Percentiles rank a stretch among this genome's conserved stretches.
phyloP scores from a whole-genome alignment of 2,329 filamentous ascomycete species.

The Ophiostoma sp. region DNA sequence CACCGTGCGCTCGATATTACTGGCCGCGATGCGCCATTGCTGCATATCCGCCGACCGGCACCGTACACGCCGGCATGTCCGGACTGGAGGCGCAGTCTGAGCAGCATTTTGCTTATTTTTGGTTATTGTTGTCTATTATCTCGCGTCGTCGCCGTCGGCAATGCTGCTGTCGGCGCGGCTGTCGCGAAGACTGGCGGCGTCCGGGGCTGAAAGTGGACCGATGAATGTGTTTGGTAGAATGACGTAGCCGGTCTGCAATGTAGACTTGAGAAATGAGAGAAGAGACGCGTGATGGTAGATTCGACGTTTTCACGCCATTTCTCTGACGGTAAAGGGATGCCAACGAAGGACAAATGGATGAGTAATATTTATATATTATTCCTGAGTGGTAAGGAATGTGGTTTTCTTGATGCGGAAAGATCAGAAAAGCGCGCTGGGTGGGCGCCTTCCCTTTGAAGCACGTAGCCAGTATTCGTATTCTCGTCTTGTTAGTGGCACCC shows the following conservation, averaged over 20 bases:
- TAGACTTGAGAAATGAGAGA: not conserved
- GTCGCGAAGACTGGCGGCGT: not conserved
- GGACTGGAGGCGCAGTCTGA: not conserved
- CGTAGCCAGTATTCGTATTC: not conserved
- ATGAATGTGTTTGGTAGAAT: not conserved
- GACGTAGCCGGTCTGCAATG: not conserved
- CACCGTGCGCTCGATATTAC: not conserved
- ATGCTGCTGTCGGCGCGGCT: not conserved
- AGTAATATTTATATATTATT: not conserved
- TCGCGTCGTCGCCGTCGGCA: not conserved
- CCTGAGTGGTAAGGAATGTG: not conserved
- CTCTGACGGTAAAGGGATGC: not conserved
- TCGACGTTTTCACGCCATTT: not conserved
- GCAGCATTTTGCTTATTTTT: not conserved
- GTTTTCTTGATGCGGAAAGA: not conserved
- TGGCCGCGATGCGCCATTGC: not conserved
- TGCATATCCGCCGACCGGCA: not conserved
- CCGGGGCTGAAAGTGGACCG: not conserved
- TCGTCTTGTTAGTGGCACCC: slow-evolving; percentile 5
- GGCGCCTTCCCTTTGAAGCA: not conserved
- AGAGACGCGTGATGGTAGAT: not conserved
- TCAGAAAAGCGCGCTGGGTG: slow-evolving; percentile 4
- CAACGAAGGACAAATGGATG: not conserved
- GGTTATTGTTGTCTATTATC: not conserved
- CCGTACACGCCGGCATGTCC: not conserved